Base-by-base conservation (phyloP, 257 asterid species). In the Petrea volubilis region DNA sequence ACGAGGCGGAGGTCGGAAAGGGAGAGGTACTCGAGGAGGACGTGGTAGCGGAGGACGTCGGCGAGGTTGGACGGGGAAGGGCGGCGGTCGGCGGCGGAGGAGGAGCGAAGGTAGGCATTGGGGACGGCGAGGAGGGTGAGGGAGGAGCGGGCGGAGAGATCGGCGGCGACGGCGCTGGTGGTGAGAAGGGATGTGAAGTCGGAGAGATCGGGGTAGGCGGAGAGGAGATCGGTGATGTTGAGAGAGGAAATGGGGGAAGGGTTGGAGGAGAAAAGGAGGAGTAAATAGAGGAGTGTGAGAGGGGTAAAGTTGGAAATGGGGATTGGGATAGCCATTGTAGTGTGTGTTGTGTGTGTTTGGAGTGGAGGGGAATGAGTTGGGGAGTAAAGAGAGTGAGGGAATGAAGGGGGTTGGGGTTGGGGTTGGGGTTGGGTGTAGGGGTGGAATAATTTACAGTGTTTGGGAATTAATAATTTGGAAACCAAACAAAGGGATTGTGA, bases 31-130 rank as follows among this genome's bases (percentile, higher is more conserved):
- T 93, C 85, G 61, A 89, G 89, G 50, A 93, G 89, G 75, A 93
- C 80, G 55, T 93, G 95, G 89, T 82, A 86, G 72, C 98, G 96
- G 83, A 93, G 88, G 74, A 87, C 79, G 56, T 90, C 97, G 68
- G 86, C 75, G 73, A 86, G 79, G 78, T 74, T 71, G 78, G 83
- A 17, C 72, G 91, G 41, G 73, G 90, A 55, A 7, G 87, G 63
- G 52, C 67, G 68, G 62, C 31, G 29, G 31, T 72, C 18, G 53
- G 80, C 34, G 77, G 66, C 27, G 40, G 82, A 33, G 70, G 77
- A 33, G 70, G 77, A 50, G 65, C 74, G 89, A 76, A 88, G 80
- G 64, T 47, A 78, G 80, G 85, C 23, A 41, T 92, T 90, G 75
- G 98, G 93, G 38, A 89, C 94, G 68, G 74, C 83, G 56, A 92